Evolutionary conservation across 106 monocot species (phyloP).

Genomic region (Dendrobium officinale): DNA sequence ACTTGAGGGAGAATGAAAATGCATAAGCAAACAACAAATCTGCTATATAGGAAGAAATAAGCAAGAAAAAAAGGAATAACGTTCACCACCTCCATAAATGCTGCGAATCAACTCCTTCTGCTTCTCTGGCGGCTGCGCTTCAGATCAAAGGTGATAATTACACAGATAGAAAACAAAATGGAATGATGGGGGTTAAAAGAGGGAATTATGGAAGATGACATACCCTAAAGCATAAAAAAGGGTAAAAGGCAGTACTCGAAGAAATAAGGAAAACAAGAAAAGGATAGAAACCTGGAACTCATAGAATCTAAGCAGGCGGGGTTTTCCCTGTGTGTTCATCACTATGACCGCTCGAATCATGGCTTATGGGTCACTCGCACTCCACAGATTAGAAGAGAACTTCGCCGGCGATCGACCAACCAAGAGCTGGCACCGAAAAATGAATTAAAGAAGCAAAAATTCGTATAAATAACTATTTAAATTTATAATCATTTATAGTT

Average conservation of each 20-base stretch:
- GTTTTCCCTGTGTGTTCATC: conserved; percentile 84
- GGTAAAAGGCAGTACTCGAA: neutral
- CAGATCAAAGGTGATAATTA: neutral
- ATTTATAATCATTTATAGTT: no score
- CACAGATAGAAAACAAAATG: neutral
- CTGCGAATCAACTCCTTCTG: conserved; percentile 45
- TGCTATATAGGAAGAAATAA: neutral
- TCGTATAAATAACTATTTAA: no score
- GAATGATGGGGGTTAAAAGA: neutral
- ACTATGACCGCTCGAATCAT: conserved; percentile 89
- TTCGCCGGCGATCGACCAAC: neutral
- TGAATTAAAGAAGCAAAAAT: no score
- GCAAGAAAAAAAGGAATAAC: neutral
- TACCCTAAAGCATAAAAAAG: neutral
- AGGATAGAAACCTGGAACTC: conserved; percentile 47
- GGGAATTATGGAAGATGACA: neutral
- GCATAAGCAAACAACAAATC: conserved; percentile 5
- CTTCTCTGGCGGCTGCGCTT: conserved; percentile 40
- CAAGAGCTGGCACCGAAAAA: no score
- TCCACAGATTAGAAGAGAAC: neutral
- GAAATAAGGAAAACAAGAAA: neutral
- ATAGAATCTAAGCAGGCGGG: conserved; percentile 84
- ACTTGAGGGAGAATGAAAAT: conserved; percentile 25
- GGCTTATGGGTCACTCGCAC: neutral
- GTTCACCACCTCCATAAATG: conserved; percentile 31